Evolutionary conservation across 768 basidiomycete species (phyloP), one percentile per base, ranked within the genome.

Genomic region (Filobasidium wieringae): DNA sequence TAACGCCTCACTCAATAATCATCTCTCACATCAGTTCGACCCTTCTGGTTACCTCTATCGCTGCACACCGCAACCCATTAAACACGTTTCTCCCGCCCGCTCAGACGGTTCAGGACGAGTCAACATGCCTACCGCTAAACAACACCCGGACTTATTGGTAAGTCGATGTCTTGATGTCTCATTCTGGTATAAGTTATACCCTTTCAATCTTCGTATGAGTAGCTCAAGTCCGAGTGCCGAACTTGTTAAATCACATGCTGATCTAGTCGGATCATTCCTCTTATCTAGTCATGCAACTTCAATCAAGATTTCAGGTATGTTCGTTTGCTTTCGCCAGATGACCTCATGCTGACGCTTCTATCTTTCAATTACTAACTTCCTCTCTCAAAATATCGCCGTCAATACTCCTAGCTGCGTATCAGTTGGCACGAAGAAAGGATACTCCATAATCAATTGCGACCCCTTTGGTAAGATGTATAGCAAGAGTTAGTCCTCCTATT

Each of bases 361-460:
- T 8, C 14, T 15, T 11, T n/a, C 22, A 22, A n/a, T 7, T 26
- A 31, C 27, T 24, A 19, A 29, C 32, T 8, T 30, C 11, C 15
- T 55, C 27, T 33, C 22, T 50, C 6, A 15, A 32, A 31, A 51
- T 58, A 56, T 26, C 22, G 27, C 27, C 57, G 84, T 32, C 19
- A 29, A 30, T 51, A 0, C 17, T 58, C 76, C 87, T 63, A 57
- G 56, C 31, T 96, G 92, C 71, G 82, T 97, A 59, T 90, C 90
- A 3, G 87, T 96, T 17, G 95, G 93, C 0, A 93, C 93, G 33
- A 82, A 87, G 63, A 90, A 86, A 72, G 95, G 95, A 1, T 99
- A 97, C 70, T 87, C 85, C 66, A 93, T 99, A 73, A 89, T 89
- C 39, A 99, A 99, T 68, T 95, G 91, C 72, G 95, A 97, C 70